Base-by-base conservation (phyloP, 1,284 basidiomycete genomes). In the Pascua sp. region DNA sequence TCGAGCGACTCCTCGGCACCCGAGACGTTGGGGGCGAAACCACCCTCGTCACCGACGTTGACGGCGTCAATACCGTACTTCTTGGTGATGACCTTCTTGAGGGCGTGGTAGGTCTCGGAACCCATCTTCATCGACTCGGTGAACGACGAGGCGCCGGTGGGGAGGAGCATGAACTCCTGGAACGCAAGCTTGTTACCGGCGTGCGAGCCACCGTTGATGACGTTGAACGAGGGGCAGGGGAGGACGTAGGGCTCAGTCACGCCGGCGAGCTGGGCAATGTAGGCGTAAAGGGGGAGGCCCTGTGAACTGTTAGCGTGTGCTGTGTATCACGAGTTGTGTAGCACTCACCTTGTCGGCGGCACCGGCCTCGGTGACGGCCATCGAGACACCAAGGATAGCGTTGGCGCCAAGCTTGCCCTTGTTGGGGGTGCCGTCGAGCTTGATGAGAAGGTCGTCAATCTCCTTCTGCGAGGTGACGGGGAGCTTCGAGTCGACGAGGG, bases 131-230 rank as follows among this genome's bases (percentile, higher is more conserved):
- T 87, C 61, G 96, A 91, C 83, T 98, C 94, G 53, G 90, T 87
- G 85, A 98, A 99, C 64, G 84, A 85, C 54, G 82, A 72, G 54
- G 93, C 93, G 60, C 93, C 95, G 60, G 92, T 96, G 66, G 96
- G 95, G 65, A 98, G 85, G 68, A 99, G 85, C 96, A 99, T 98
- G 84, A 99, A 98, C 82, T 99, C 96, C 82, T 98, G 92, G 90
- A 98, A 94, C 57, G 96, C 93, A 65, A 99, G 90, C 79, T 94
- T 92, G 86, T 99, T 99, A 59, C 96, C 96, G 59, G 96, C 96
- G 79, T 99, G 96, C 66, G 93, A 97, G 66, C 96, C 96, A 80
- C 96, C 96, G 82, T 99, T 99, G 84, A 99, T 98, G 73, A 99
- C 96, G 81, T 99, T 99, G 85, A 97, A 92, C 60, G 90, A 87